Evolutionary conservation across 768 basidiomycete genomes (phyloP).

Genomic region (Tylopilus subfusipes): DNA sequence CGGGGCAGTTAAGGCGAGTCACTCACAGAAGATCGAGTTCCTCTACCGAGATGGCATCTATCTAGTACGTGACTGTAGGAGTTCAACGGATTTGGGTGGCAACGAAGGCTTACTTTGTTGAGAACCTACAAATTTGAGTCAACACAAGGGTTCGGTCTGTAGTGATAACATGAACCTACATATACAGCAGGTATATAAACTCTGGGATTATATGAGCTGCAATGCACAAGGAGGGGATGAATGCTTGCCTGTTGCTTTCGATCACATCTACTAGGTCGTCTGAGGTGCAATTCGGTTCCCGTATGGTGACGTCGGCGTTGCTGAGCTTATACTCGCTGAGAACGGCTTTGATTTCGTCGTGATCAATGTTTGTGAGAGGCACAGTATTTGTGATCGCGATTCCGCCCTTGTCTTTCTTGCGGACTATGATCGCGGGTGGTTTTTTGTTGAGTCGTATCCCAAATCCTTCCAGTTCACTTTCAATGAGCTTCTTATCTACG

Average conservation of each 20-base stretch:
- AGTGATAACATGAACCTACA: constrained; percentile 42
- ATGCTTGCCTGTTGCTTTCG: constrained; percentile 79
- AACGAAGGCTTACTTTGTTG: constrained; percentile 60
- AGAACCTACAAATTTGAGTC: constrained; percentile 48
- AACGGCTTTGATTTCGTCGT: constrained; percentile 94
- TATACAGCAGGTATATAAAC: constrained; percentile 93
- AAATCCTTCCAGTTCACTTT: constrained; percentile 94
- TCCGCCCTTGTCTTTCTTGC: constrained; percentile 86
- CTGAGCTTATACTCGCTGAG: constrained; percentile 88
- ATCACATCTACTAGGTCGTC: constrained; percentile 98
- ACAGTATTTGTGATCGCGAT: constrained; percentile 96
- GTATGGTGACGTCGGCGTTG: constrained; percentile 89
- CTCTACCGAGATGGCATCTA: constrained; percentile 97
- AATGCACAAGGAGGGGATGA: neutral
- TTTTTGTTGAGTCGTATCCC: constrained; percentile 95
- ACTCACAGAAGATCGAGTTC: constrained; percentile 85
- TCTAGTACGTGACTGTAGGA: constrained; percentile 41
- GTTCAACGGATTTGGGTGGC: neutral
- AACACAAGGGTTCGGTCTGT: neutral
- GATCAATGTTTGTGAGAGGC: constrained; percentile 91
- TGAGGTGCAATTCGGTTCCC: constrained; percentile 86
- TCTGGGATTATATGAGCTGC: constrained; percentile 36
- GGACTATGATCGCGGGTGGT: constrained; percentile 81
- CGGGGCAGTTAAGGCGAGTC: constrained; percentile 5
- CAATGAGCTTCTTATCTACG: constrained; percentile 89